Conservation (phyloP, 2,329 filamentous ascomycete species). For the Hypomyces perniciosus region DNA sequence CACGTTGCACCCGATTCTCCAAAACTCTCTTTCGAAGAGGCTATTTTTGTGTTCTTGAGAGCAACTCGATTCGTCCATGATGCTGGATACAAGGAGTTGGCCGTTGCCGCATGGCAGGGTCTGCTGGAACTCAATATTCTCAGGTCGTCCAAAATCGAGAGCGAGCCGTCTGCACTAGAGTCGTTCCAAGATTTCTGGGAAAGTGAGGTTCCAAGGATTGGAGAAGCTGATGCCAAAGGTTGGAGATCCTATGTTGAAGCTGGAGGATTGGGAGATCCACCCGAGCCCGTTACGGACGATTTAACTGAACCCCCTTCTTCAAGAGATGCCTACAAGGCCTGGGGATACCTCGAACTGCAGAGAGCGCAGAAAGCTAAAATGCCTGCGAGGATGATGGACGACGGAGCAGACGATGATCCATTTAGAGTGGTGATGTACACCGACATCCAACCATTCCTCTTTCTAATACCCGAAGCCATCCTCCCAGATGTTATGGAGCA, state of each 20-base stretch:
- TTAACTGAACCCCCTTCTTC: constrained; percentile 19
- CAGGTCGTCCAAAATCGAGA: constrained; percentile 37
- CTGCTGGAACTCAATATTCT: constrained; percentile 67
- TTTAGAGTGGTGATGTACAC: constrained; percentile 75
- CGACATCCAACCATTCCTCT: constrained; percentile 63
- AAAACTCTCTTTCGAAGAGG: constrained; percentile 21
- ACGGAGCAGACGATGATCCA: constrained; percentile 70
- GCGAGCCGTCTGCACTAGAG: constrained; percentile 23
- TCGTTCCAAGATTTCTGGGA: constrained; percentile 78
- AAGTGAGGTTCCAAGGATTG: constrained; percentile 70
- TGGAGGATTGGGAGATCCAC: constrained; percentile 32
- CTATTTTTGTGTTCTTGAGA: constrained; percentile 66
- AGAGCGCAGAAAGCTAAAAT: constrained; percentile 43
- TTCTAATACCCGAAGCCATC: constrained; percentile 38
- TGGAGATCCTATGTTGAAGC: constrained; percentile 55
- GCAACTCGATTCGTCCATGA: constrained; percentile 69
- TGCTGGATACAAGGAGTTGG: constrained; percentile 70
- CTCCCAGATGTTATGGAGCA: constrained; percentile 33
- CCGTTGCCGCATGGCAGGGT: constrained; percentile 77
- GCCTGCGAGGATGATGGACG: constrained; percentile 70
- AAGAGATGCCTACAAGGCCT: constrained; percentile 44
- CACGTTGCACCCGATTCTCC: constrained; percentile 1
- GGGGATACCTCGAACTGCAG: constrained; percentile 50
- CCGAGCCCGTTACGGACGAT: constrained; percentile 27
- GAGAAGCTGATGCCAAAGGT: constrained; percentile 64